Evolutionary conservation across 1,284 basidiomycete genomes (phyloP).

Genomic region (Cutaneotrichosporon spelunceum): DNA sequence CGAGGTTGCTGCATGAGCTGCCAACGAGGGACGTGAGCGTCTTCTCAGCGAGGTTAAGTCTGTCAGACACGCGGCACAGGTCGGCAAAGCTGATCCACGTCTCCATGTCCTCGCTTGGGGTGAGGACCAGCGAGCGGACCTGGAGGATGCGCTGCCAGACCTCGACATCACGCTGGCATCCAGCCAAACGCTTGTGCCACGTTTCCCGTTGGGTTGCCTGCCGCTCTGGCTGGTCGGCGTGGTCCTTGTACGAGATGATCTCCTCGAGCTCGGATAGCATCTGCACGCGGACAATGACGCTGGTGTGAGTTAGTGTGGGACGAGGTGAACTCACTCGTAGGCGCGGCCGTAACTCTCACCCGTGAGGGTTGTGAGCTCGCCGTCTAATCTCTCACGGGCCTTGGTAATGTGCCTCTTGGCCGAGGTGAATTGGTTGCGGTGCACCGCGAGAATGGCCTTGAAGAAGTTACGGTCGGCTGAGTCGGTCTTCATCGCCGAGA

Average conservation of each 20-base stretch:
- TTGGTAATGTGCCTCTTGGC: slow-evolving; percentile 87
- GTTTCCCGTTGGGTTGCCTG: slow-evolving; percentile 82
- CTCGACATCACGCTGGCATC: slow-evolving; percentile 97
- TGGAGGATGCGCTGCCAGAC: slow-evolving; percentile 98
- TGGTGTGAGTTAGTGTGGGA: slow-evolving; percentile 44
- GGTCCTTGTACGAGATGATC: slow-evolving; percentile 93
- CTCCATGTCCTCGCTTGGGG: slow-evolving; percentile 88
- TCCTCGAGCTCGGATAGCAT: slow-evolving; percentile 99
- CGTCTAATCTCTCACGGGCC: slow-evolving; percentile 90
- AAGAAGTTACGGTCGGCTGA: slow-evolving; percentile 95
- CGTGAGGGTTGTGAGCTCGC: slow-evolving; percentile 86
- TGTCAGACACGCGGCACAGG: slow-evolving; percentile 77
- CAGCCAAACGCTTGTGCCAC: slow-evolving; percentile 91
- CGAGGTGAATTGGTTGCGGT: slow-evolving; percentile 91
- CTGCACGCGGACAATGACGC: slow-evolving; percentile 94
- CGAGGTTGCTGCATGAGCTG: slow-evolving; percentile 53
- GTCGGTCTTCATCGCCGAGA: slow-evolving; percentile 87
- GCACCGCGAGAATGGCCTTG: slow-evolving; percentile 89
- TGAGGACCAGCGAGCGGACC: slow-evolving; percentile 89
- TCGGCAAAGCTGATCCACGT: slow-evolving; percentile 98
- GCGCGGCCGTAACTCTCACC: slow-evolving; percentile 95
- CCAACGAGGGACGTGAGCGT: slow-evolving; percentile 88
- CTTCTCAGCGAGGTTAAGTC: slow-evolving; percentile 89
- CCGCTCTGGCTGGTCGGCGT: slow-evolving; percentile 87
- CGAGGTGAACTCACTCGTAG: slow-evolving; percentile 69